Conservation (phyloP, 2,329 filamentous ascomycete species). For the Tolypocladium nubicola region DNA sequence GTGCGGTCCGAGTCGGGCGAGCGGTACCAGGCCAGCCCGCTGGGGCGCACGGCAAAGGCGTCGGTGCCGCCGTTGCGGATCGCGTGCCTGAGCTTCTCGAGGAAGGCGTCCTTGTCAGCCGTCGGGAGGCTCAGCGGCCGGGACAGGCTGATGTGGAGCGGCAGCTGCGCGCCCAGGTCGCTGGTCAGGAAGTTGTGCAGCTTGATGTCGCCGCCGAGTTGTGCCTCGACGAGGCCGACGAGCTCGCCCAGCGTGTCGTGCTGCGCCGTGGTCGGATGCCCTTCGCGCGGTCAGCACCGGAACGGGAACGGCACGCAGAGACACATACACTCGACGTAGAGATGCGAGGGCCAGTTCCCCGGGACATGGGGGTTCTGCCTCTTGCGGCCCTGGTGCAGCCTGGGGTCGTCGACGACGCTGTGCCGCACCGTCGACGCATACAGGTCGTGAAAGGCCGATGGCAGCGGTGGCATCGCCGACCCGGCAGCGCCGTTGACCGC, state of each 20-base stretch:
- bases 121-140: constrained; percentile 66
- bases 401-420: constrained; percentile 71
- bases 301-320: neutral
- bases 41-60: constrained; percentile 28
- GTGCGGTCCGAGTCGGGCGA: constrained; percentile 56
- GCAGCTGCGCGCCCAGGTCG: constrained; percentile 65
- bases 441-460: constrained; percentile 73
- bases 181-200: constrained; percentile 64
- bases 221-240: constrained; percentile 24
- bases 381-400: constrained; percentile 74
- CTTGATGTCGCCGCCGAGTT: constrained; percentile 19
- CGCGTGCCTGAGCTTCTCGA: constrained; percentile 37
- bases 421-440: constrained; percentile 75
- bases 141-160: constrained; percentile 86
- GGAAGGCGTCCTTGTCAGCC: constrained; percentile 59
- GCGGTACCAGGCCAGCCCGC: constrained; percentile 36
- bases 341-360: constrained; percentile 86
- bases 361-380: constrained; percentile 73
- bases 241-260: constrained; percentile 34
- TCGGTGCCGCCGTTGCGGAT: constrained; percentile 19
- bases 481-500: neutral
- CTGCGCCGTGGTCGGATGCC: constrained; percentile 42
- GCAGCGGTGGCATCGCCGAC: constrained; percentile 57
- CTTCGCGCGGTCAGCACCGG: constrained; percentile 19
- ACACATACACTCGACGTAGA: constrained; percentile 81